Evolutionary conservation across 345 rosid genomes (phyloP).

Genomic region (Garcia nutans): DNA sequence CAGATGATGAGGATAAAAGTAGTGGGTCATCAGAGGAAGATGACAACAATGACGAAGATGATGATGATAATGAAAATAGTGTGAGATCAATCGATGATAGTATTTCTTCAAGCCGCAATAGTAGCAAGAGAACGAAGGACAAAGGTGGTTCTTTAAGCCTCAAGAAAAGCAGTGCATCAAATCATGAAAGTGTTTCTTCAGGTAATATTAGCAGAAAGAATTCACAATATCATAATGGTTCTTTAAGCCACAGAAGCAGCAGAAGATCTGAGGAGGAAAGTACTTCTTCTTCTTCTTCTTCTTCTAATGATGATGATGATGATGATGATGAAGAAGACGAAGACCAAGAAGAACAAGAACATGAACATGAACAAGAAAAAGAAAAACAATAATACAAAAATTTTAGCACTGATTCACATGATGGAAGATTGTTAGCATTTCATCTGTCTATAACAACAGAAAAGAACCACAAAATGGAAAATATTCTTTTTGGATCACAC

Average conservation of each 20-base stretch:
- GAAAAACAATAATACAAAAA: background rate
- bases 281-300: too few species aligned
- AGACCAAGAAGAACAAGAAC: too few species aligned
- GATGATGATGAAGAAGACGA: background rate
- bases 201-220: background rate
- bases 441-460: background rate
- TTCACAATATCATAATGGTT: background rate
- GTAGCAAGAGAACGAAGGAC: background rate
- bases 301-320: too few species aligned
- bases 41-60: background rate
- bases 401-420: background rate
- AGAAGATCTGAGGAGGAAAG: background rate
- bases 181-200: conserved; percentile 3
- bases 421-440: background rate
- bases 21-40: background rate
- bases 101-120: background rate
- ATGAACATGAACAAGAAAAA: too few species aligned
- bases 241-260: background rate
- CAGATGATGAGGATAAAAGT: background rate
- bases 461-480: background rate
- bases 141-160: background rate
- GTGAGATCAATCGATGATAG: background rate
- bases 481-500: background rate
- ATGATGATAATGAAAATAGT: background rate
- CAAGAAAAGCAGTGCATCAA: background rate